These are phyloP conservation scores for Cynanchum wilfordii DNA, from an alignment of 257 asterid species.

Conservation along the genomic window DNA sequence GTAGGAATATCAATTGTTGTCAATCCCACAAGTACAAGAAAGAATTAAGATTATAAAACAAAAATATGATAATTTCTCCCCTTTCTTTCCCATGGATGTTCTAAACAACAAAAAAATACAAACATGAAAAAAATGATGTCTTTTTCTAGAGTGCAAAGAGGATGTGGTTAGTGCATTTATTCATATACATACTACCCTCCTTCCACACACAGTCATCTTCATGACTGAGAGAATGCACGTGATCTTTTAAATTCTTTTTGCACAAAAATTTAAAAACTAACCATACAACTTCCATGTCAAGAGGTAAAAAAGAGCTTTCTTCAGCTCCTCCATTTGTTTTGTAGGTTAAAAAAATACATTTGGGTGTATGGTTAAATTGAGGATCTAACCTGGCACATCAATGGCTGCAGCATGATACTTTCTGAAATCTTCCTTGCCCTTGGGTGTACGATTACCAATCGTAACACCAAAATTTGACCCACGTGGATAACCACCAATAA, in stretches of 20 bases:
- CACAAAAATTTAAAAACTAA: not conserved
- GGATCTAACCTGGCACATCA: conserved; percentile 78
- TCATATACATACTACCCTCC: too few species aligned
- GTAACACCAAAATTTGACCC: conserved; percentile 83
- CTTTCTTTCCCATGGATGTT: not conserved
- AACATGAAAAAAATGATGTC: not conserved
- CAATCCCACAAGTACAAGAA: not conserved
- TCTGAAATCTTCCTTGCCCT: conserved; percentile 90
- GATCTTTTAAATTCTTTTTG: not conserved
- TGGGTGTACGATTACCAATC: conserved; percentile 79
- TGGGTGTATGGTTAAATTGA: not conserved
- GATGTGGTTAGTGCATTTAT: not conserved
- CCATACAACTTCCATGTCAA: not conserved
- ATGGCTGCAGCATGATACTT: conserved; percentile 88
- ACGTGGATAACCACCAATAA: conserved; percentile 96
- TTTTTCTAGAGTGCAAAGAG: not conserved
- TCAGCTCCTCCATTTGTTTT: not conserved
- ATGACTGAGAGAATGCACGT: not conserved
- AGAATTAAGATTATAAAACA: not conserved
- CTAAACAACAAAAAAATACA: not conserved
- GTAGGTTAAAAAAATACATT: too few species aligned
- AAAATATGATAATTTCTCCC: not conserved
- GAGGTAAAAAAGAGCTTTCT: not conserved
- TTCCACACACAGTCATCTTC: not conserved
- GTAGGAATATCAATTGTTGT: not conserved